Conservation (phyloP, 2,329 filamentous ascomycete species). For the Cadophora sp. region DNA sequence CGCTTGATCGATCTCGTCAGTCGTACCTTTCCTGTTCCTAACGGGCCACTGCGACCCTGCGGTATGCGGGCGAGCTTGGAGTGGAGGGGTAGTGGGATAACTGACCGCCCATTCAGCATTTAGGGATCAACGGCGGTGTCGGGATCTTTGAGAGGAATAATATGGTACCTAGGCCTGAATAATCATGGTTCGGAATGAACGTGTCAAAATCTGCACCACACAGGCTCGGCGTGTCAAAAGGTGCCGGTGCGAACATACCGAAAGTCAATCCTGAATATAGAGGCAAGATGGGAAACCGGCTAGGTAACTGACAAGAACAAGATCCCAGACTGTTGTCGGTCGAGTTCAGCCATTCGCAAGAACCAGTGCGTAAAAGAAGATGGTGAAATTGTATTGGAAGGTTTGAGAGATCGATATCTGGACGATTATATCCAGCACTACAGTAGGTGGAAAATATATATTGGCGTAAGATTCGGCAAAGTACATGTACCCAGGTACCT, state of each 20-base stretch:
- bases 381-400: not conserved
- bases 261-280: not conserved
- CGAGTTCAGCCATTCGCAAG: not conserved
- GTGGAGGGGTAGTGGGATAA: not conserved
- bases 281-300: not conserved
- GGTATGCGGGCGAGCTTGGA: not conserved
- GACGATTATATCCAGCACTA: not conserved
- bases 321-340: not conserved
- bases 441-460: not conserved
- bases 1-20: slow-evolving; percentile 6
- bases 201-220: not conserved
- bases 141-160: not conserved
- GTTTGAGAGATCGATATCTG: not conserved
- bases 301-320: not conserved
- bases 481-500: not conserved
- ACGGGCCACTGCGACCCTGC: slow-evolving; percentile 13
- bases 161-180: not conserved
- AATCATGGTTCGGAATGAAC: not conserved
- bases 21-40: slow-evolving; percentile 27
- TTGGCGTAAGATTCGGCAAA: not conserved
- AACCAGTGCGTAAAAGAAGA: not conserved
- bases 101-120: not conserved
- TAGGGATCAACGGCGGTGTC: not conserved
- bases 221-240: not conserved
- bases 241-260: not conserved